phyloP scores from a whole-genome alignment of 2,329 filamentous ascomycete species.

The Aspergillus felis region DNA sequence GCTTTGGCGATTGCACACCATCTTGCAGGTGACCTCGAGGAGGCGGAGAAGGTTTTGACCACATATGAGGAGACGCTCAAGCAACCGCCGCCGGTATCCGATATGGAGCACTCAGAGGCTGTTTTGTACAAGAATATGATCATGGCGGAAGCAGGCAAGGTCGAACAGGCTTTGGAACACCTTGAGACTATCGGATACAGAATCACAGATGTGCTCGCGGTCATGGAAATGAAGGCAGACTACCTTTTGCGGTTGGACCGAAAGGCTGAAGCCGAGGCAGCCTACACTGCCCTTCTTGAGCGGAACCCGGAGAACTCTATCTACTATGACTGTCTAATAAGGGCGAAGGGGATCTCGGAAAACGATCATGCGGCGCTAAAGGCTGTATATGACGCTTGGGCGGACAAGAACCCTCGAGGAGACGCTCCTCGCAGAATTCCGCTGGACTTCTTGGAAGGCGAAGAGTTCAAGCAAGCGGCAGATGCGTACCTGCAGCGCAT shows the following conservation, averaged over 20 bases:
- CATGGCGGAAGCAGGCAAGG: conserved; percentile 84
- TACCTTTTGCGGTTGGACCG: conserved; percentile 75
- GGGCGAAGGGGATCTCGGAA: conserved; percentile 60
- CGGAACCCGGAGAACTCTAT: conserved; percentile 82
- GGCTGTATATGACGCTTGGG: conserved; percentile 77
- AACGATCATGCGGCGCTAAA: conserved; percentile 63
- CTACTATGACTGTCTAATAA: conserved; percentile 78
- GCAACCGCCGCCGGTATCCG: conserved; percentile 67
- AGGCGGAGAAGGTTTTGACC: conserved; percentile 85
- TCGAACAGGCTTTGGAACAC: conserved; percentile 78
- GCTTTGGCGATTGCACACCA: conserved; percentile 93
- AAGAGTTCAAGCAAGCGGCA: conserved; percentile 74
- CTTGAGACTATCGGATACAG: conserved; percentile 72
- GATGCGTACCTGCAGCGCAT: conserved; percentile 76
- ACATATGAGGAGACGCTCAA: conserved; percentile 95
- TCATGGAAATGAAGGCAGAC: conserved; percentile 79
- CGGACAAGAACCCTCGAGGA: conserved; percentile 72
- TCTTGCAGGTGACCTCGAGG: conserved; percentile 74
- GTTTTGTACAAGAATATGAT: conserved; percentile 92
- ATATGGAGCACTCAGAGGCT: conserved; percentile 91
- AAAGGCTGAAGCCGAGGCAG: conserved; percentile 75
- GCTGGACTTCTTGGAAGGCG: conserved; percentile 79
- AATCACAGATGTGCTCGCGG: conserved; percentile 76
- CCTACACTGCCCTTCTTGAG: conserved; percentile 75
- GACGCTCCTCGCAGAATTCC: conserved; percentile 85